These are phyloP conservation scores for Xylaria scruposa DNA, from an alignment of 495 filamentous ascomycete genomes.

Conservation along the genomic window DNA sequence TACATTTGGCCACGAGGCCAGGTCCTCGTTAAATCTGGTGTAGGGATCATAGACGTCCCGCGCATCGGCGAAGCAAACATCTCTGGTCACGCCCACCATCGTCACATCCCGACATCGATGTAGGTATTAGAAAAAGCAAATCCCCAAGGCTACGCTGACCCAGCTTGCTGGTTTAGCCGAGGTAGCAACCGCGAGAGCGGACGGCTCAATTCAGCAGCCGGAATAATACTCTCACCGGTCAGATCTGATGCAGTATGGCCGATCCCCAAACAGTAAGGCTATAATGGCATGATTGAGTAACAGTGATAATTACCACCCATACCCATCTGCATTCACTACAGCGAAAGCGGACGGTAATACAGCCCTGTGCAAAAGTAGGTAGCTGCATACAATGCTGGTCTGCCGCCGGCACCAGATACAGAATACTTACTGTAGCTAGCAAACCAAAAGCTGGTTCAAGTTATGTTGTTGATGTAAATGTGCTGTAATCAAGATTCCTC, in stretches of 20 bases:
- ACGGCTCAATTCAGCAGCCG: constrained; percentile 5
- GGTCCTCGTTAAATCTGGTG: neutral
- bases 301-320: constrained; percentile 1
- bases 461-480: neutral
- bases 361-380: neutral
- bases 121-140: constrained; percentile 16
- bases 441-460: neutral
- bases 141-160: constrained; percentile 17
- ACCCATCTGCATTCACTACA: neutral
- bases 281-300: constrained; percentile 1
- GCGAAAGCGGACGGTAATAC: neutral
- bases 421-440: neutral
- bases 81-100: neutral
- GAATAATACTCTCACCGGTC: constrained; percentile 15
- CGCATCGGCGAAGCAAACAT: constrained; percentile 6
- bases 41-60: neutral
- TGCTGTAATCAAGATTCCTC: neutral
- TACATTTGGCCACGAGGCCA: constrained; percentile 5
- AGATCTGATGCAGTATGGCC: constrained; percentile 17
- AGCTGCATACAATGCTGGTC: constrained; percentile 21
- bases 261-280: constrained; percentile 22
- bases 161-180: constrained; percentile 1
- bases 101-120: constrained; percentile 14
- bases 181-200: neutral
- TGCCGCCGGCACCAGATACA: constrained; percentile 4